A percentile compares a stretch with the other conserved stretches of the same genome.
Evolutionary conservation across 2,329 filamentous ascomycete species (phyloP).

Genomic region (Diaporthe vexans): DNA sequence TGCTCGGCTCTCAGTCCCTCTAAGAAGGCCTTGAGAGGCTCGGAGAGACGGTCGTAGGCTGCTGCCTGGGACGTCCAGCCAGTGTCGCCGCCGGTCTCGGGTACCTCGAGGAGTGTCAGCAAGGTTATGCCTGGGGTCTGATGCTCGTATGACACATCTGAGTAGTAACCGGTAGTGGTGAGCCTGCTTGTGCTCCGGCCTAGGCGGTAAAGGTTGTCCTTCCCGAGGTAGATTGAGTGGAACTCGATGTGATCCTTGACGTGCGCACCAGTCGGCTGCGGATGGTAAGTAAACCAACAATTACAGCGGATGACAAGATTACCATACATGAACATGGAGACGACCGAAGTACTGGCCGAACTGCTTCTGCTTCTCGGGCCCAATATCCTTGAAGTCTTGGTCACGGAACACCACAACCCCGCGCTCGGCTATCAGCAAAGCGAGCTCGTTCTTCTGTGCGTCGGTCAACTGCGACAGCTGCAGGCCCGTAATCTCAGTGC

Average conservation of each 20-base stretch:
- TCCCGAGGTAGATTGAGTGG: constrained; percentile 62
- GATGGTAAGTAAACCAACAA: neutral
- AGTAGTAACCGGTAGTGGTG: constrained; percentile 56
- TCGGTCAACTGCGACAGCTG: constrained; percentile 56
- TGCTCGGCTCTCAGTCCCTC: constrained; percentile 56
- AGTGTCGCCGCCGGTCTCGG: constrained; percentile 55
- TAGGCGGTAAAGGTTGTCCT: constrained; percentile 58
- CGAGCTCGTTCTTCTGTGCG: constrained; percentile 57
- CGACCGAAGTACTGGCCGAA: constrained; percentile 56
- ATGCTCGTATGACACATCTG: constrained; percentile 59
- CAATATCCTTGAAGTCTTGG: constrained; percentile 55
- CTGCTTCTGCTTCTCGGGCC: constrained; percentile 54
- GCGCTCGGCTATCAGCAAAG: constrained; percentile 57
- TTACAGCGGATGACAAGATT: constrained; percentile 58
- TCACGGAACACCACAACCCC: constrained; percentile 55
- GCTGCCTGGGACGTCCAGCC: constrained; percentile 55
- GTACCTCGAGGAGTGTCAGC: constrained; percentile 54
- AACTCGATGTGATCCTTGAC: constrained; percentile 59
- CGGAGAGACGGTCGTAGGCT: constrained; percentile 54
- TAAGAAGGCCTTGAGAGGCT: constrained; percentile 53
- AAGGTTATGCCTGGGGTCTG: constrained; percentile 59
- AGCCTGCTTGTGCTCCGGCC: constrained; percentile 52
- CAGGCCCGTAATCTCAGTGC: constrained; percentile 57
- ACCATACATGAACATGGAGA: constrained; percentile 55
- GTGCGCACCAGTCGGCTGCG: constrained; percentile 57